Evolutionary conservation across 768 basidiomycete genomes (phyloP), one percentile per base, ranked within the genome.

Genomic region (Phaffia australis): DNA sequence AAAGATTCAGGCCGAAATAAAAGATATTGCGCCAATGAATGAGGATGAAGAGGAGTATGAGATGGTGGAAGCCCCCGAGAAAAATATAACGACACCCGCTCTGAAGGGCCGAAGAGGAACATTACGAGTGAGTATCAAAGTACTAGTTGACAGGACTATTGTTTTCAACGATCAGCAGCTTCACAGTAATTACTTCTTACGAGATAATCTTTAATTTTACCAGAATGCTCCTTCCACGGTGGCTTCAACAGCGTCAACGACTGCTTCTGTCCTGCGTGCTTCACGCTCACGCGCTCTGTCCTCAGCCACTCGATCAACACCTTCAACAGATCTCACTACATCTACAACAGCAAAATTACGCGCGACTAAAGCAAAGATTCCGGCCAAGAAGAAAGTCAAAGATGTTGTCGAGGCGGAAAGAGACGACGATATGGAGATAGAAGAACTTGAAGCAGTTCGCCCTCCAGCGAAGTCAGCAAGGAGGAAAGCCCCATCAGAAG

Each of bases 41-140:
- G 65, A 66, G 18, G 65, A 56, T n/a, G 52, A 55, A 14, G 63
- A 57, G 15, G 63, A 23, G 7, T 67, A 62, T 25, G 66, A 67
- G 60, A 61, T 67, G 25, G 35, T 67, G 25, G 66, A 67, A 15
- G 46, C 27, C 27, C 56, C 56, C 16, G 48, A 46, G 58, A 32
- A 23, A 23, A 57, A 57, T 19, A 42, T 21, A 1, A 25, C 29
- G 56, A 21, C 27, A 63, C 52, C 25, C 57, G 56, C 1, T 21
- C 21, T 42, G 61, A 66, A 54, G 50, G 49, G 30, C 25, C 57
- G 15, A 29, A 51, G 56, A 27, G 49, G 29, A 59, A 35, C 32
- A 0, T 14, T 1, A 14, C 8, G 7, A 11, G 15, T 16, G 15
- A 5, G n/a, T 25, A 4, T 21, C n/a, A 23, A 23, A 19, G 29